Evolutionary conservation across 805 yeast species (phyloP), one percentile per base, ranked within the genome.

Genomic region (Kodamaea restingae): DNA sequence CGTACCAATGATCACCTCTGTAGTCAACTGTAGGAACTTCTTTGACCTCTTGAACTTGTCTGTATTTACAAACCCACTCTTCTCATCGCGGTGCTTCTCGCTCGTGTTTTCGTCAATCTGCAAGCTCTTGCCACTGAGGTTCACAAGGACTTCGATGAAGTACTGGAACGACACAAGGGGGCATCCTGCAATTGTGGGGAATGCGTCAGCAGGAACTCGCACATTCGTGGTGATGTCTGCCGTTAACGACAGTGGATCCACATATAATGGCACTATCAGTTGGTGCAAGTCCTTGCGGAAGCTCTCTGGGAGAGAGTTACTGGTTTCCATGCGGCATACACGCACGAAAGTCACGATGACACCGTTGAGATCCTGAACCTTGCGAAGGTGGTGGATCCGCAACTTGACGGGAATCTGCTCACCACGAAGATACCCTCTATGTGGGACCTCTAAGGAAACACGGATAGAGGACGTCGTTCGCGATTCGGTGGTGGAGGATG

Each of bases 201-300:
- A 87, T 0, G 85, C 80, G 50, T 88, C 96, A 0, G 84, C 76
- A 0, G 97, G 96, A 0, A 88, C 80, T 45, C 80, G 69, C 15
- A 88, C 60, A 29, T 76, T 73, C 0, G 90, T 77, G 22, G 75
- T 76, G 7, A 82, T 68, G 24, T 76, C 80, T 29, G 80, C 71
- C 12, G 70, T 60, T 28, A 78, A 64, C 1, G 83, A 72, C 10
- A 54, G 64, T 1, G 90, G 87, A 54, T 87, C 90, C n/a, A 87
- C 77, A 46, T 78, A 82, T 9, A 88, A 61, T 1, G 96, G 95
- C 1, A 83, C 71, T 1, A 87, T 75, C 25, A 76, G 73, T 60
- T 88, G 97, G 26, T 81, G 76, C 5, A 88, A 64, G 55, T 88
- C 97, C 56, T 88, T 88, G 41, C 97, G 67, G 57, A 82, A 88